Conservation (phyloP, 257 asterid genomes). For the Forsythia viridissima region DNA sequence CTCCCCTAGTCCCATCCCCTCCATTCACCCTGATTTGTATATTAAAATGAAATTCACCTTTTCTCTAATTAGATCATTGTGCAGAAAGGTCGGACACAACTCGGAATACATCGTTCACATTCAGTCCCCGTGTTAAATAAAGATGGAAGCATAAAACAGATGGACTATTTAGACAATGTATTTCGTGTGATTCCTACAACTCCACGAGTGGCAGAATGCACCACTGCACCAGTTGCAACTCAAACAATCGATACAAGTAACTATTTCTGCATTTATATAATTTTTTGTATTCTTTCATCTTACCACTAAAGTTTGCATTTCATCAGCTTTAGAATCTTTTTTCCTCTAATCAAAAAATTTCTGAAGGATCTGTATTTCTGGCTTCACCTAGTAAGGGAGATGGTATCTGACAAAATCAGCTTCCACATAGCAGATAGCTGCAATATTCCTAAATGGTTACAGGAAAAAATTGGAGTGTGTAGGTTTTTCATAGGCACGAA, state of each 20-base stretch:
- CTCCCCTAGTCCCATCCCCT: neutral
- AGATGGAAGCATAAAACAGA: slow-evolving; percentile 63
- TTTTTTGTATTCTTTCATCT: neutral
- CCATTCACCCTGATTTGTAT: neutral
- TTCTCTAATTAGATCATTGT: slow-evolving; percentile 24
- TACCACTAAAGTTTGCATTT: neutral
- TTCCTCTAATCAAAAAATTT: neutral
- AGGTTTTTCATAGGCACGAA: neutral
- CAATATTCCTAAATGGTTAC: neutral
- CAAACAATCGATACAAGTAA: slow-evolving; percentile 47
- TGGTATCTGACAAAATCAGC: neutral
- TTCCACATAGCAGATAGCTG: neutral
- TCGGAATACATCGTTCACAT: slow-evolving; percentile 75
- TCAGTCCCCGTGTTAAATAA: slow-evolving; percentile 73
- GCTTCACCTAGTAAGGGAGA: neutral
- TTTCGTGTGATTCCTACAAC: slow-evolving; percentile 73
- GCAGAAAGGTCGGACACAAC: slow-evolving; percentile 56
- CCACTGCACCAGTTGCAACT: slow-evolving; percentile 37
- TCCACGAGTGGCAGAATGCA: slow-evolving; percentile 47
- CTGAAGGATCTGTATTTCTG: neutral
- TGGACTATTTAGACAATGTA: slow-evolving; percentile 50
- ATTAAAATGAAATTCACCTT: neutral
- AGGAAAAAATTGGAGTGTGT: neutral
- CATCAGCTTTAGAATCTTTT: neutral
- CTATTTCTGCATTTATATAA: neutral